Conservation (phyloP, 2,329 filamentous ascomycete genomes). For the Xylaria polymorpha region DNA sequence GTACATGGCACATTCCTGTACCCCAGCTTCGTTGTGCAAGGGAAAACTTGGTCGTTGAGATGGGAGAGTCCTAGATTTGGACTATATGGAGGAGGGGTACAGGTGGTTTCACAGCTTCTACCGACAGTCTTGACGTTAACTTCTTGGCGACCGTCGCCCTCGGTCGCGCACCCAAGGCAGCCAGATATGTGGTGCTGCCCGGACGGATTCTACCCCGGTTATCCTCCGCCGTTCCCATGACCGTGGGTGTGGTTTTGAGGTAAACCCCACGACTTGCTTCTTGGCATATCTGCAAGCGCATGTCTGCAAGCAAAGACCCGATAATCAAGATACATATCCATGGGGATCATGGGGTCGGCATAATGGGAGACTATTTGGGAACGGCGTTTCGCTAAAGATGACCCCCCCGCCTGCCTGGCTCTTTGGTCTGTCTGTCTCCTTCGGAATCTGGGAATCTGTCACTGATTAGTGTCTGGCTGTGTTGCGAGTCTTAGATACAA, state of each 20-base stretch:
- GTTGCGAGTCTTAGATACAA: conserved; percentile 8
- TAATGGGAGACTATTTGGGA: conserved; percentile 18
- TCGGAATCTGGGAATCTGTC: conserved; percentile 26
- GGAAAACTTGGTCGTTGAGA: conserved; percentile 44
- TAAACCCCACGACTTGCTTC: conserved; percentile 31
- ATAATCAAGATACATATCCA: conserved; percentile 20
- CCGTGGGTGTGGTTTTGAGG: conserved; percentile 27
- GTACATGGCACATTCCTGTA: conserved; percentile 49
- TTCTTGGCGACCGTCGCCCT: conserved; percentile 36
- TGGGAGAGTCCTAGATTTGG: conserved; percentile 48
- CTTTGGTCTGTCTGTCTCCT: conserved; percentile 10
- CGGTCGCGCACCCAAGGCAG: conserved; percentile 28
- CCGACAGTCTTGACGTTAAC: conserved; percentile 32
- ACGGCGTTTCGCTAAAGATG: conserved; percentile 16
- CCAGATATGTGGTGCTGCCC: conserved; percentile 34
- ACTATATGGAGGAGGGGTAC: conserved; percentile 48
- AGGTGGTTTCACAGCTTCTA: conserved; percentile 31
- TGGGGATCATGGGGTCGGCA: conserved; percentile 11
- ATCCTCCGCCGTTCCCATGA: conserved; percentile 30
- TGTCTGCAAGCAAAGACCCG: conserved; percentile 31
- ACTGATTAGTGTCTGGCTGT: conserved; percentile 28
- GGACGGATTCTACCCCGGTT: conserved; percentile 38
- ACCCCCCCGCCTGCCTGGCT: conserved; percentile 16
- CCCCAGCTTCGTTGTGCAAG: conserved; percentile 46
- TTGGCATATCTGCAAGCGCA: conserved; percentile 36